phyloP scores from a whole-genome alignment of 1,284 basidiomycete species.

The Pseudomicrostroma phylloplanum region DNA sequence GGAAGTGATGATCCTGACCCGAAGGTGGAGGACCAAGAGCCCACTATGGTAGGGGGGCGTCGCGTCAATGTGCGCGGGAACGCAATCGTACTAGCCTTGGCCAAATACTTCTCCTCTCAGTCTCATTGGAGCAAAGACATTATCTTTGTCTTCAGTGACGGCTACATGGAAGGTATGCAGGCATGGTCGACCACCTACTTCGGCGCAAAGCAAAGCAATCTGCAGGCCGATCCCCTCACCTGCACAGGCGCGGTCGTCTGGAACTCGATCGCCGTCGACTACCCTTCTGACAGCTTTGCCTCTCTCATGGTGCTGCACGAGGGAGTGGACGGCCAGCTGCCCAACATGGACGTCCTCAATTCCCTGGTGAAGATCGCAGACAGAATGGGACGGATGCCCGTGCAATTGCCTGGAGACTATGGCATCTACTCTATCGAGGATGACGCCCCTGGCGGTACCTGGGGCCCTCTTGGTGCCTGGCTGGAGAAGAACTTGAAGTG shows the following conservation, averaged over 20 bases:
- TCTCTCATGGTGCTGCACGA: constrained; percentile 88
- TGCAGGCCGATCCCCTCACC: constrained; percentile 61
- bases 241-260: constrained; percentile 55
- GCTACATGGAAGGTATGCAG: constrained; percentile 81
- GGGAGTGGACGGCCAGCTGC: constrained; percentile 86
- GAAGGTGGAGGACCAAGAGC: constrained; percentile 48
- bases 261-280: constrained; percentile 91
- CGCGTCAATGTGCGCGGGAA: constrained; percentile 78
- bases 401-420: constrained; percentile 63
- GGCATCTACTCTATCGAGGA: neutral
- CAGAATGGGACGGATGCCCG: constrained; percentile 66
- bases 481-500: constrained; percentile 8
- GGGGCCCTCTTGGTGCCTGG: constrained; percentile 4
- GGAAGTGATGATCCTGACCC: constrained; percentile 36
- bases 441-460: neutral
- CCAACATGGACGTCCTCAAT: constrained; percentile 92
- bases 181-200: constrained; percentile 84
- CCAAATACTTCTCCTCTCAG: constrained; percentile 63
- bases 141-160: constrained; percentile 82
- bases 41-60: constrained; percentile 41
- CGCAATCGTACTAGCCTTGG: constrained; percentile 72
- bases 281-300: constrained; percentile 91
- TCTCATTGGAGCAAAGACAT: constrained; percentile 59
- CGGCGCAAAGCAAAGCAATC: constrained; percentile 60
- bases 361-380: constrained; percentile 69